Conservation (phyloP, 2,329 filamentous ascomycete species). For the Botrytis aclada region DNA sequence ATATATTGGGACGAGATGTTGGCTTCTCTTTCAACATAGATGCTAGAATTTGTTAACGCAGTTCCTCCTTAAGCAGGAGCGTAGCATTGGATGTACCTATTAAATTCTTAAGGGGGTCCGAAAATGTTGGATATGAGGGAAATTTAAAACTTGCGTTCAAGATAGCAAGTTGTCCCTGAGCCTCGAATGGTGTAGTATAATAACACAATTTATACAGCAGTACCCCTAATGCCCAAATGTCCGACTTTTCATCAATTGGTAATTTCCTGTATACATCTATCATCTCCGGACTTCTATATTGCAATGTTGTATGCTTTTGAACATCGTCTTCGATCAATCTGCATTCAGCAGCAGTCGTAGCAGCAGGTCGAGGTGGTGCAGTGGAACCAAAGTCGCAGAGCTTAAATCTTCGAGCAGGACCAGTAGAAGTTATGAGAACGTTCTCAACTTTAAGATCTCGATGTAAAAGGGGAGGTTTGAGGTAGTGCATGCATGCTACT, state of each 20-base stretch:
- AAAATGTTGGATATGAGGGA: conserved; percentile 83
- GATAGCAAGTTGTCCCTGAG: conserved; percentile 95
- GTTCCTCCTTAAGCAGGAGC: not conserved
- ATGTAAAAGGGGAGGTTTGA: conserved; percentile 88
- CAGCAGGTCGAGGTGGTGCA: conserved; percentile 77
- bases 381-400: conserved; percentile 97
- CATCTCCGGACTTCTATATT: conserved; percentile 98
- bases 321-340: conserved; percentile 94
- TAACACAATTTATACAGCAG: conserved; percentile 97
- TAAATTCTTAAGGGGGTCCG: conserved; percentile 80
- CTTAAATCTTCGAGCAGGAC: conserved; percentile 76
- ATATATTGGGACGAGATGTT: conserved; percentile 78
- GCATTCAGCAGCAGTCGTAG: conserved; percentile 82
- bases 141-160: conserved; percentile 94
- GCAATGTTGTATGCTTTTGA: conserved; percentile 93
- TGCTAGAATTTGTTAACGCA: conserved; percentile 47
- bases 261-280: conserved; percentile 95
- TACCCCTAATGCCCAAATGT: conserved; percentile 94
- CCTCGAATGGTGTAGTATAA: conserved; percentile 98
- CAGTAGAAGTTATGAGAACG: conserved; percentile 70
- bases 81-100: conserved; percentile 61
- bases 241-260: conserved; percentile 96
- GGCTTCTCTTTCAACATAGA: conserved; percentile 89
- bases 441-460: conserved; percentile 98
- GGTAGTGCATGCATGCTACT: conserved; percentile 98